Base-by-base conservation (phyloP, 108 stramenopile species). In the Cyclotella atomus region DNA sequence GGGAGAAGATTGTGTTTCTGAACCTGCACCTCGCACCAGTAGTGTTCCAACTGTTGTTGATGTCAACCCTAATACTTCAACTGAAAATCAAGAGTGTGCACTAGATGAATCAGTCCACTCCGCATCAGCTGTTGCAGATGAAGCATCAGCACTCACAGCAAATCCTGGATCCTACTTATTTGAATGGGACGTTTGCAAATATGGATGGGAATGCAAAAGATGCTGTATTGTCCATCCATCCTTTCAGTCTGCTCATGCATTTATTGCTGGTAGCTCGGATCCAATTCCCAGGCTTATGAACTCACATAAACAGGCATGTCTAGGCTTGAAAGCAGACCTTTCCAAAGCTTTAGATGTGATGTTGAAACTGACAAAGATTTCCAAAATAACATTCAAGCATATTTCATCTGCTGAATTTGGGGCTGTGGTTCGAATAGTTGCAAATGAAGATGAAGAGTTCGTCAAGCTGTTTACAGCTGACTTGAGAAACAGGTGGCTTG, bases 401-500 rank as follows among this genome's bases (percentile, higher is more conserved):
- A 33, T 68, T 3, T 16, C 15, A 2, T 50, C 66, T 19, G 17
- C 4, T 35, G 52, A 54, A 21, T 68, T 68, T 34, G 9, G 54
- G 23, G 1, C 50, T 5, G 35, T 53, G 19, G 35, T 68, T 27
- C 30, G 21, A 24, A 6, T 28, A 35, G 20, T 54, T 35, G 66
- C 44, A 1, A 50, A 50, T 24, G 66, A 27, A 54, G 36, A 68
- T 4, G 66, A 50, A 24, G 66, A 52, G 1, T 68, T 36, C 54
- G 50, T 68, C 20, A 68, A 50, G 5, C 35, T 68, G 10, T 68
- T 68, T 20, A 68, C 66, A n/a, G 33, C 10, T 2, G 66, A 68
- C 28, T 8, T 68, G 5, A 15, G 52, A 54, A 68, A 68, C 19
- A 36, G 20, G 24, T 68, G 66, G 66, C n/a, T 52, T 3, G 35